Evolutionary conservation across 495 filamentous ascomycete genomes (phyloP), one percentile per base, ranked within the genome.

Genomic region (Rhypophila decipiens): DNA sequence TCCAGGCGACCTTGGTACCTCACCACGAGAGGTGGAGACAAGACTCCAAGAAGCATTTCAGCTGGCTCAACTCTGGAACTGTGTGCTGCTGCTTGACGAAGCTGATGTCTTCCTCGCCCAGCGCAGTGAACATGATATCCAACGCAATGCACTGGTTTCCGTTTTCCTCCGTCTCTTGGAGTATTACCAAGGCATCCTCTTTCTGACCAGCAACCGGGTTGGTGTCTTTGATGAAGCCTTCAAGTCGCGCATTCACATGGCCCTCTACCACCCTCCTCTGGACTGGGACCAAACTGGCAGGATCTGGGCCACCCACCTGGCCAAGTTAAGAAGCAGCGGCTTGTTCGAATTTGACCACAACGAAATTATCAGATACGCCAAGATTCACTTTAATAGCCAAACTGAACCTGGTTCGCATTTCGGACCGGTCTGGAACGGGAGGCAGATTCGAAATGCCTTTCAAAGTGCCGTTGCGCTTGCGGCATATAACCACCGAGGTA

Each of bases 151-250:
- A 4, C 24, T 48, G 21, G 46, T 48, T 2, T 35, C 45, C 10
- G 36, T 74, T n/a, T 76, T 77, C 41, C 64, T 77, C 18, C 66
- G 74, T 20, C 63, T 68, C 40, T 56, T 79, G 0, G 75, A 79
- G 47, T 76, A 78, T 56, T 78, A 77, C 38, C 56, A 70, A 7
- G 71, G 71, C 8, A 71, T 77, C 21, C 60, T 76, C 5, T 52
- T 64, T 41, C 34, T 62, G 7, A 62, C 59, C 13, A 50, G 39
- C 23, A 62, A 62, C 40, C 39, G 59, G 3, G 56, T 57, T 33
- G 56, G 50, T 9, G 58, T 46, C 19, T 59, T 62, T 18, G 59
- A 62, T 44, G 56, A 59, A n/a, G 59, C 59, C 1, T 62, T 62
- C 51, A 53, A 66, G n/a, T 70, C 59, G 24, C 60, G 70, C 1